Base-by-base conservation (phyloP, 2,329 filamentous ascomycete genomes). In the Shiraia bambusicola region DNA sequence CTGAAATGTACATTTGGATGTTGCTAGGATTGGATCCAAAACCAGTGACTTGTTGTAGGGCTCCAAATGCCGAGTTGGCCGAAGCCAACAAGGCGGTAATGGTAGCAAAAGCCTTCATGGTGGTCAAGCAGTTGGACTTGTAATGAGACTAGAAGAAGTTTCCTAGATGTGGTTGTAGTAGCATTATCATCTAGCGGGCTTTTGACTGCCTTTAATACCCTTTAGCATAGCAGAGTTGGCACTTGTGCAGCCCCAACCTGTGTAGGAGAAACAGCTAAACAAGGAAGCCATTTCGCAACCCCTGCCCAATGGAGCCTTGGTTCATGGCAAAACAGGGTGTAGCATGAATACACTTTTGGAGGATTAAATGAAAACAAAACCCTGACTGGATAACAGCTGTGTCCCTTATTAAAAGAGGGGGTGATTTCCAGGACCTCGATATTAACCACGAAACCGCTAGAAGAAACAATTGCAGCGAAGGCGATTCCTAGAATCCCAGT, bases 1-100 rank as follows among this genome's bases (percentile, higher is more conserved):
- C 72, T 16, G 70, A 71, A 42, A 81, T 76, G 66, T 76, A 76
- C 67, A 81, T 79, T 22, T 71, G 64, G 2, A 77, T 71, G 37
- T 74, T 73, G 13, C 71, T 73, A 6, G 74, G 70, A 24, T 62
- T 61, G 27, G 47, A 51, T 10, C 74, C 73, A 35, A 72, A 76
- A 48, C 63, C 55, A 5, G 61, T 63, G 39, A 77, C 69, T 31
- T 69, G 61, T 17, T 47, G 42, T 25, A 63, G 53, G 1, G 52
- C 50, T 35, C 45, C 45, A 36, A 45, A 33, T 13, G 42, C 42
- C 37, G 37, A 45, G 42, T 29, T 34, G 16, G 33, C 37, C 32
- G 29, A 41, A 36, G 42, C 42, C 34, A 37, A 17, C 15, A 45
- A 16, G 17, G 27, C 42, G 24, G 16, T 30, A 31, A 33, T 39